Evolutionary conservation across 768 basidiomycete genomes (phyloP).

Genomic region (Rhodotorula graminis): DNA sequence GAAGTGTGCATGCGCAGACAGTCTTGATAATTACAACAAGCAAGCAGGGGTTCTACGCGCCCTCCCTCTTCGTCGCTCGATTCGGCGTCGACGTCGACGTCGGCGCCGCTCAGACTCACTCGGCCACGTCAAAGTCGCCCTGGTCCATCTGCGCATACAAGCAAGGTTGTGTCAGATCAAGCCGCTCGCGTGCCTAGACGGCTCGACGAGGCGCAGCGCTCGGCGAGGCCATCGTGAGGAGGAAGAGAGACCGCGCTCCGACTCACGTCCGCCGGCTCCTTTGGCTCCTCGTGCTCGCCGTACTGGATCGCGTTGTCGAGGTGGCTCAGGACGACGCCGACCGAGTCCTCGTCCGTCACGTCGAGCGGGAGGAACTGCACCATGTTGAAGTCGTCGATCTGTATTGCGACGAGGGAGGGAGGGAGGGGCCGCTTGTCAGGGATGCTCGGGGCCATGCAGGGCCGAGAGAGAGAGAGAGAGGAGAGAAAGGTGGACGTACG

Average conservation of each 20-base stretch:
- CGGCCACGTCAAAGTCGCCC: conserved; percentile 8
- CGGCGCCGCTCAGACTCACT: no score
- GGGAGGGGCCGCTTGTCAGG: background rate
- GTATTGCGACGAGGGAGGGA: no score
- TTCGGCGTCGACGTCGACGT: no score
- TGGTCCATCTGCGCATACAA: conserved; percentile 12
- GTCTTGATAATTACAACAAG: background rate
- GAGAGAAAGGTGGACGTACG: conserved; percentile 53
- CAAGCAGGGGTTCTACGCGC: background rate
- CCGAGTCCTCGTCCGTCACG: conserved; percentile 78
- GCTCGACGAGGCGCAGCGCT: no score
- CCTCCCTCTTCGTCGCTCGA: no score
- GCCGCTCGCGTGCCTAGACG: no score
- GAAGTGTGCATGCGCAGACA: no score
- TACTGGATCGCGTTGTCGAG: conserved; percentile 93
- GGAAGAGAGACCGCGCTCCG: background rate
- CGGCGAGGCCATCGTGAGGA: no score
- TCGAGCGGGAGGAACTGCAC: conserved; percentile 95
- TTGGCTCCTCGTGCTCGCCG: conserved; percentile 73
- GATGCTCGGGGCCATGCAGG: background rate
- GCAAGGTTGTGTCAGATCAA: background rate
- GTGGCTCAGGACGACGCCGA: conserved; percentile 85
- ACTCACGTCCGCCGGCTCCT: conserved; percentile 49
- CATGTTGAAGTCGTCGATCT: conserved; percentile 98
- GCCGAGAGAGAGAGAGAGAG: background rate